Evolutionary conservation across 495 filamentous ascomycete species (phyloP), one percentile per base, ranked within the genome.

Genomic region (Margaritispora aquatica): DNA sequence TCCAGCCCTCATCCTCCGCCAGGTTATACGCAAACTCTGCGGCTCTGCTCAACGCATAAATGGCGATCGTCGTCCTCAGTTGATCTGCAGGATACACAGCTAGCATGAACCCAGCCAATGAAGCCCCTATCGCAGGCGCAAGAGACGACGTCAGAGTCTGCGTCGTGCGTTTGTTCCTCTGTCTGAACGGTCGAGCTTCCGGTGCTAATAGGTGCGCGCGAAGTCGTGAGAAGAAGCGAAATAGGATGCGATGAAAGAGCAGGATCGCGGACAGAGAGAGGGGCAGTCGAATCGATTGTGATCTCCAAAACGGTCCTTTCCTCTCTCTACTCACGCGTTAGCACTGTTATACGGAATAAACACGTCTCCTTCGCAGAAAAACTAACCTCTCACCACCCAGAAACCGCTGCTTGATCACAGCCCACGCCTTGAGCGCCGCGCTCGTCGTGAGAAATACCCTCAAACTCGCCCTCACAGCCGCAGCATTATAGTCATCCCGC

Each of bases 1-100:
- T 78, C 77, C 83, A 88, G 7, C 93, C 93, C 61, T 88, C 83
- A 36, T 87, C 83, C 64, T 96, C 91, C 15, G 88, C 74, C 3
- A 82, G 76, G 70, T 96, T 96, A 75, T 92, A 98, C 24, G 86
- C 77, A 66, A 89, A 94, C 71, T 98, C 94, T 56, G 92, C 73
- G 7, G 90, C 87, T 31, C 88, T 82, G 53, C 90, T 90, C 56
- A 86, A 77, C 34, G 84, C 75, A 65, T 91, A 95, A 52, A 96
- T 88, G 0, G 89, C 82, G 36, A 92, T 80, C 0, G 88, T 91
- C 55, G 92, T 73, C 23, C 94, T 82, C 29, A 93, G 72, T 69
- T 94, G 88, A 63, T 85, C 81, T 17, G 80, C 80, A 0, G 94
- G 93, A 62, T 85, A 87, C 8, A 96, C 80, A 1, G 88, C 87